Conservation (phyloP, 441 rosid species). For the Eruca vesicaria region DNA sequence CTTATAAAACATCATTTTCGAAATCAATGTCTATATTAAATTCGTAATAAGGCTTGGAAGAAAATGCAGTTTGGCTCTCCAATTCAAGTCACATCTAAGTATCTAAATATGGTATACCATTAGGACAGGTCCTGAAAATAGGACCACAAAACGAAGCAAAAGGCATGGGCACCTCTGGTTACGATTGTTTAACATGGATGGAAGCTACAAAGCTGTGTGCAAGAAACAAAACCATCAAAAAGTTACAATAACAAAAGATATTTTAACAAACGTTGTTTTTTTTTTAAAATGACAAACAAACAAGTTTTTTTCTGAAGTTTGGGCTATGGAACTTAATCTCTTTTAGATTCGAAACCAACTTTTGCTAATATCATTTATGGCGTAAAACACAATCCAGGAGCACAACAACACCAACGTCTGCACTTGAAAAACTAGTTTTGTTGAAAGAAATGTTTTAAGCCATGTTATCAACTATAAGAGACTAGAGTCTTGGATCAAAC, state of each 20-base stretch:
- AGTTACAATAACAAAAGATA: background rate
- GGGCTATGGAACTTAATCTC: too few species aligned
- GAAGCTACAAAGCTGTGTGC: background rate
- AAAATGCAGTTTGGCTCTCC: background rate
- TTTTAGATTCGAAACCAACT: too few species aligned
- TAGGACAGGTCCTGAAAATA: background rate
- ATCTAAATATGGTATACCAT: background rate
- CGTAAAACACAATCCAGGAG: too few species aligned
- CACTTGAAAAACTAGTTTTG: too few species aligned
- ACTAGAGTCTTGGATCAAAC: too few species aligned
- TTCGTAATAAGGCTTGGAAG: background rate
- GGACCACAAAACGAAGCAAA: background rate
- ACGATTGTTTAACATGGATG: background rate
- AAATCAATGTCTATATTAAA: background rate
- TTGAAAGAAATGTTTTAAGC: too few species aligned
- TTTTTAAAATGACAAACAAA: too few species aligned
- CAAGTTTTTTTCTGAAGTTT: too few species aligned
- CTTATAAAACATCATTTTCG: background rate
- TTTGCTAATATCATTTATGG: too few species aligned
- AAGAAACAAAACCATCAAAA: background rate
- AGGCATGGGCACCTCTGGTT: background rate
- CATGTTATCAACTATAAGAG: too few species aligned
- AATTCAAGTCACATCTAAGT: background rate
- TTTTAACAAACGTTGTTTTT: too few species aligned
- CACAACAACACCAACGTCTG: too few species aligned